Evolutionary conservation across 1,284 basidiomycete species (phyloP), one percentile per base, ranked within the genome.

Genomic region (Naganishia liquefaciens): DNA sequence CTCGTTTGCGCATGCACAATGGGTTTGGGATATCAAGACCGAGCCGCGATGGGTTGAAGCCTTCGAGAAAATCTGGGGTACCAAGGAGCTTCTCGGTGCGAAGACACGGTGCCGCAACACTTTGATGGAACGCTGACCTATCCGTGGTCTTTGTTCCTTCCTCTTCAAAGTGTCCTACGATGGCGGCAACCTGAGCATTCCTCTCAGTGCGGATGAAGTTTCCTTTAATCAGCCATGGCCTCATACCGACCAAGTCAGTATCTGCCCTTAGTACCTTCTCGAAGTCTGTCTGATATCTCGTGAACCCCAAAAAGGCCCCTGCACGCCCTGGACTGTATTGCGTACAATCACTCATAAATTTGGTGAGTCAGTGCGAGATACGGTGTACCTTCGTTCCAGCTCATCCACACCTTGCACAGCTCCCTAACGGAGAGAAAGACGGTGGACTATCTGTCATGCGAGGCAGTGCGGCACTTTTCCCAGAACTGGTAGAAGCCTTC

Each of bases 381-480:
- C 19, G 5, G 11, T 40, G 27, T 7, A 21, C 15, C 2, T 49
- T 33, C 27, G 37, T 21, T 33, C 11, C 55, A 17, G 21, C 7
- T 40, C 21, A 58, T 11, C 50, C 17, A 17, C 17, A 17, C 21
- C 15, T 23, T 11, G 1, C 28, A 2, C 39, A 64, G 62, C 43
- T 62, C 46, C 73, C 73, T 19, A 75, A 75, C 61, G 73, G 71
- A 4, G 72, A 74, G 1, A 65, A 74, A 11, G 76, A 77, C 54
- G 76, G 76, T 9, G 76, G 75, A 0, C 66, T 77, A 7, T 63
- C 70, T 44, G 75, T 77, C 15, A 69, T 76, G 68, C 74, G 72
- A 58, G 74, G 75, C 9, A 70, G 69, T 33, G 63, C 70, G 15
- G 47, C 63, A 33, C 61, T 76, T 30, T 69, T 71, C 51, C 64